phyloP scores from a whole-genome alignment of 2,329 filamentous ascomycete genomes.

The Cladophialophora exuberans region DNA sequence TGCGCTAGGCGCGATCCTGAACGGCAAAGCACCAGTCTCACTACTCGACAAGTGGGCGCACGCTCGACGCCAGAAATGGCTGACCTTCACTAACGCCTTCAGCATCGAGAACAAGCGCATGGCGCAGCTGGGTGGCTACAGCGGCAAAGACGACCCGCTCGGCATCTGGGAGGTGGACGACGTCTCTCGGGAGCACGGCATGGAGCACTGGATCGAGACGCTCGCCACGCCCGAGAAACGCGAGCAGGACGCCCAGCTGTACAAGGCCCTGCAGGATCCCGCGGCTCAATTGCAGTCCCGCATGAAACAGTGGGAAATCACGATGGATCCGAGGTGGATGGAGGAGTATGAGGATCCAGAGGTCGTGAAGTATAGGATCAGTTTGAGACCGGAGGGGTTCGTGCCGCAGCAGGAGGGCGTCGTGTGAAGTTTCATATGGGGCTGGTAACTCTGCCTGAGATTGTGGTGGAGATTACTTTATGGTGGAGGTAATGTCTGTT shows the following conservation, averaged over 20 bases:
- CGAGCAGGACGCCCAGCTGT: constrained; percentile 16
- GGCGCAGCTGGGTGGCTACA: constrained; percentile 24
- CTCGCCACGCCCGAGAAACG: constrained; percentile 26
- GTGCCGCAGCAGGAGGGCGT: background rate
- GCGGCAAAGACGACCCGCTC: constrained; percentile 22
- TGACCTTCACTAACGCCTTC: constrained; percentile 26
- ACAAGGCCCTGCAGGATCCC: constrained; percentile 25
- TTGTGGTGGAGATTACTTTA: no score
- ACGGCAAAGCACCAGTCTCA: constrained; percentile 19
- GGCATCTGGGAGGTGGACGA: constrained; percentile 25
- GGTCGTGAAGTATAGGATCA: constrained; percentile 24
- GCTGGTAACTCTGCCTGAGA: no score
- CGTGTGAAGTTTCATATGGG: no score
- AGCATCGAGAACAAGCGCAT: constrained; percentile 26
- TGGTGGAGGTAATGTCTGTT: no score
- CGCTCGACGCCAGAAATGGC: constrained; percentile 24
- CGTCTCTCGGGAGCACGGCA: constrained; percentile 22
- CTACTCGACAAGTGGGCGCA: constrained; percentile 25
- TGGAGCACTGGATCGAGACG: constrained; percentile 27
- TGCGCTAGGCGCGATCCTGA: constrained; percentile 23
- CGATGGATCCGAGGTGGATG: constrained; percentile 30
- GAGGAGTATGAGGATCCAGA: constrained; percentile 27
- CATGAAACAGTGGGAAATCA: constrained; percentile 29
- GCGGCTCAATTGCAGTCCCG: constrained; percentile 24
- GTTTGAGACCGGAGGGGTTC: constrained; percentile 16